Evolutionary conservation across 768 basidiomycete genomes (phyloP), one percentile per base, ranked within the genome.

Genomic region (Rhizopogon rudus): DNA sequence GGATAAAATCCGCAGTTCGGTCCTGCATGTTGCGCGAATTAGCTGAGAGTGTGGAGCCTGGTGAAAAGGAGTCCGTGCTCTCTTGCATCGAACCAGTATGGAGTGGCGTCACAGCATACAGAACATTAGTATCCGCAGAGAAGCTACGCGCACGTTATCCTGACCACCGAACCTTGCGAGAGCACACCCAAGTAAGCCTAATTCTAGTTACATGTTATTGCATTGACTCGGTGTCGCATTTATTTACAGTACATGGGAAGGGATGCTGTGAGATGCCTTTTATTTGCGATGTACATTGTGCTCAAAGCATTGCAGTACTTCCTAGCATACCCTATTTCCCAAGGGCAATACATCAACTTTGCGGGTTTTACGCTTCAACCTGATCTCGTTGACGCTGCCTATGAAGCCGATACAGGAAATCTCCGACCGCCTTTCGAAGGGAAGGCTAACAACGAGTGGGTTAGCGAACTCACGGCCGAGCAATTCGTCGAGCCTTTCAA

Each of bases 51-150:
- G 44, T 71, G 67, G 59, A 65, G 61, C 53, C 69, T 72, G 57
- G 70, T 52, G 75, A 78, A 51, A 79, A 77, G 10, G 63, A 71
- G 39, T 73, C 67, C 53, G 64, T 76, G 31, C 64, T 75, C 53
- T 68, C 76, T 31, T 73, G 75, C 60, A 75, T 77, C 40, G 75
- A 81, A 8, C 81, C 84, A 2, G 63, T 72, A 4, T 88, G 82
- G 81, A 81, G 79, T 58, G 87, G 87, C 2, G 75, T 70, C 1
- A 71, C 75, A 57, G 79, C 79, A 1, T 88, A 87, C 65, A 79
- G 86, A 48, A 69, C 81, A 2, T 66, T 86, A n/a, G 79, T 88
- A 53, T 71, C 78, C 25, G 71, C 76, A 5, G 82, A 82, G 41
- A 70, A 70, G 51, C 63, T 87, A 54, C 68, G 63, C 37, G 67